Base-by-base conservation (phyloP, 2,329 filamentous ascomycete genomes). In the Diaporthe eres region DNA sequence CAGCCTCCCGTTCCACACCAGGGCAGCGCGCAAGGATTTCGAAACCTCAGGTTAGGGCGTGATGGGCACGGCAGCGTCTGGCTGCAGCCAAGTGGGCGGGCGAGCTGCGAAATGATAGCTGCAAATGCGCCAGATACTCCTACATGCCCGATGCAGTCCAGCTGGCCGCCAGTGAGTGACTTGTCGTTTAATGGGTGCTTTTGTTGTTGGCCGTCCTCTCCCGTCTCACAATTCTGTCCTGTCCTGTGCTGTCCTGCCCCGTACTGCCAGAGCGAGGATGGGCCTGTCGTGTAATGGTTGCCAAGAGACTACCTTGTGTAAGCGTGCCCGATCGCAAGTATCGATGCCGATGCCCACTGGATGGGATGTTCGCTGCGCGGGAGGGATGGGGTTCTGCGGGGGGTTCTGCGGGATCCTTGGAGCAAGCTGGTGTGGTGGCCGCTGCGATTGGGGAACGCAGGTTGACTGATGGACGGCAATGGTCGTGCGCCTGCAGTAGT, bases 401-500 rank as follows among this genome's bases (percentile, higher is more conserved):
- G 71, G 44, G 15, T 63, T n/a, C 22, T 31, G 42, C 44, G 28
- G 71, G 57, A 51, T 63, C 60, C 34, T 47, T 61, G 70, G 42
- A 31, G 57, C 55, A 25, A 37, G 63, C 15, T 53, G 63, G 44
- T 22, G 13, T 34, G 31, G 17, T 31, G 17, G 25, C 25, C 28
- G 55, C 55, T 34, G 55, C 37, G 58, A 44, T 44, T 63, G 37
- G 58, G 37, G 34, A 34, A 60, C 4, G 53, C 37, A 31, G 58
- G 15, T 61, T 15, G 55, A 28, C 39, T 72, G 70, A 58, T 49
- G n/a, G 68, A 44, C 42, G 68, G 70, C 63, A 68, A 31, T 42
- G 71, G 71, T 63, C 58, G 71, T 55, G 71, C 71, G 58, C 47
- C 71, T 73, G 71, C 71, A 73, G 71, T 65, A 73, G 71, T 65